These are phyloP conservation scores for Bolboschoenoplectus hybrid DNA, from an alignment of 202 grass and related monocot genomes.

Conservation along the genomic window DNA sequence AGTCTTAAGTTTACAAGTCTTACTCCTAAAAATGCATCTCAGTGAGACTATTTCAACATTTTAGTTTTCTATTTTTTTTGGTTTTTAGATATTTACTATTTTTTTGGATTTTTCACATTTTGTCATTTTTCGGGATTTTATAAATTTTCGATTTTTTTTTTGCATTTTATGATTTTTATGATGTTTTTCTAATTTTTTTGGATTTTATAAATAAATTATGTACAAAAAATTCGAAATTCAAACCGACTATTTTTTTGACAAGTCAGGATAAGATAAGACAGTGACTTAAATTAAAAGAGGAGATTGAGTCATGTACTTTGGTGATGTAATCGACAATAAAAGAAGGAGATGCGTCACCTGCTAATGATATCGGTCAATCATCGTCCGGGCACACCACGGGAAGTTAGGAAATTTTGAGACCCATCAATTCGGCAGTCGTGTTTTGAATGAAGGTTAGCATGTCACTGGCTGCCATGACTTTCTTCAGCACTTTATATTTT, in stretches of 20 bases:
- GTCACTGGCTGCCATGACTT: neutral
- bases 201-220: neutral
- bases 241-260: neutral
- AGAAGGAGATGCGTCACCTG: too few relatives aligned
- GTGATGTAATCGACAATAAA: too few relatives aligned
- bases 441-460: neutral
- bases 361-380: too few relatives aligned
- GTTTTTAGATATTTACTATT: neutral
- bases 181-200: too few relatives aligned
- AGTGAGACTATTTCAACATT: neutral
- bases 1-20: too few relatives aligned
- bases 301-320: too few relatives aligned
- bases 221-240: neutral
- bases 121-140: neutral
- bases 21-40: neutral
- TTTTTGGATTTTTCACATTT: neutral
- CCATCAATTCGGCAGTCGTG: too few relatives aligned
- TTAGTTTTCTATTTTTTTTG: neutral
- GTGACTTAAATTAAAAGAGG: neutral
- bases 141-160: neutral
- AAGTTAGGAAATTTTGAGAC: too few relatives aligned
- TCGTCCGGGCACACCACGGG: too few relatives aligned
- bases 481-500: neutral
- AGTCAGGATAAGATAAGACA: neutral
- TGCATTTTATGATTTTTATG: neutral